Base-by-base conservation (phyloP, 768 basidiomycete species). In the Podaxis rugospora region DNA sequence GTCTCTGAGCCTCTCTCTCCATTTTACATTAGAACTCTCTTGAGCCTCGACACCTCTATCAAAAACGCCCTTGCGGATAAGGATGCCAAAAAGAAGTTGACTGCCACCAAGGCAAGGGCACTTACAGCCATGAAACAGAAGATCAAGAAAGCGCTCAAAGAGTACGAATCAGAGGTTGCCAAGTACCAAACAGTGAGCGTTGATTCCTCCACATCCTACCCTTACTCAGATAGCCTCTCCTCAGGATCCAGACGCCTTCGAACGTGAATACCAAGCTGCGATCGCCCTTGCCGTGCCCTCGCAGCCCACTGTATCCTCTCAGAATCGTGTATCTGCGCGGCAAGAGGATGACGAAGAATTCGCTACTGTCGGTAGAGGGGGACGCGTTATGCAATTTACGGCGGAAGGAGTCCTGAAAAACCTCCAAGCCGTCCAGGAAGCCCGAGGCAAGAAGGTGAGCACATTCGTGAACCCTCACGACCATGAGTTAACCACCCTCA, bases 121-220 rank as follows among this genome's bases (percentile, higher is more conserved):
- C 82, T 98, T 65, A 98, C 93, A 55, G 90, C 91, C n/a, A 90
- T 98, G 88, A 98, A 95, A 76, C 96, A 98, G 76, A 97, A 95
- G 74, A 82, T 98, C 58, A 95, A 91, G 78, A 98, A 95, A 78
- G 83, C 89, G 9, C 67, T 80, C 58, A 96, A 95, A 73, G 97
- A 98, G 72, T 83, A 92, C 70, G 97, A 98, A 75, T 74, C 72
- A 10, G 89, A 92, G 65, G 73, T 95, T 44, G 86, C 86, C 70
- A 83, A 83, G 62, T 98, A 87, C 76, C 88, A 90, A 69, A 81
- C 84, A 71, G 95, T 94, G 67, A 65, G 83, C 70, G 7, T 27
- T 51, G 44, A 49, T 14, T 14, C 44, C 13, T 14, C 18, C 5
- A 32, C 27, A 42, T 23, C 16, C 5, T n/a, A 35, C 16, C 35